phyloP scores from a whole-genome alignment of 139 green algal species.

The Chlamydomonas applanata region DNA sequence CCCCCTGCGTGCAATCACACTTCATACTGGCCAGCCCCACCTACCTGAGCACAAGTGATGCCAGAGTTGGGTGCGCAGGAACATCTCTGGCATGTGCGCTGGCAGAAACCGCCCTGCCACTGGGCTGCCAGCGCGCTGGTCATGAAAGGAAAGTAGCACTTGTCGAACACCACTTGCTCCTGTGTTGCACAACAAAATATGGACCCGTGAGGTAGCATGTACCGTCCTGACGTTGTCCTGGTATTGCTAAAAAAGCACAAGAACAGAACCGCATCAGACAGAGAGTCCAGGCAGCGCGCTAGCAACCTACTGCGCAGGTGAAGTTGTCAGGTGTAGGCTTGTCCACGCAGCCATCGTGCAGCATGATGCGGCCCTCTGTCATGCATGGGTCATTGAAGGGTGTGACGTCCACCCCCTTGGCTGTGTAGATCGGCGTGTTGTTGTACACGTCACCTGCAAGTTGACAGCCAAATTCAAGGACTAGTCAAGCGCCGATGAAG shows the following conservation, averaged over 20 bases:
- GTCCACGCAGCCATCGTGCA: slow-evolving; percentile 67
- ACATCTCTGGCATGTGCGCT: slow-evolving; percentile 59
- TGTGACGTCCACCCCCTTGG: slow-evolving; percentile 54
- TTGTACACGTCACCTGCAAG: slow-evolving; percentile 44
- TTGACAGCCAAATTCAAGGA: neutral
- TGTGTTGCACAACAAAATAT: too few species aligned
- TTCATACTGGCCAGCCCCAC: too few species aligned
- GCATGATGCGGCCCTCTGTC: slow-evolving; percentile 39
- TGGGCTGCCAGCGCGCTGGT: slow-evolving; percentile 48
- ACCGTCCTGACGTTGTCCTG: neutral
- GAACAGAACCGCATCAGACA: too few species aligned
- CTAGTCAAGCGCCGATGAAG: too few species aligned
- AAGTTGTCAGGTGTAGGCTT: slow-evolving; percentile 65
- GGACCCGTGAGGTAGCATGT: too few species aligned
- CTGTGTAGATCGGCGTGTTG: slow-evolving; percentile 60
- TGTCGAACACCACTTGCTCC: slow-evolving; percentile 38
- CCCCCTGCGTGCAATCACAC: too few species aligned
- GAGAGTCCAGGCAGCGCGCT: too few species aligned
- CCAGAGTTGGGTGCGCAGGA: slow-evolving; percentile 43
- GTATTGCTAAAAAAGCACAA: neutral
- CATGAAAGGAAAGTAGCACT: slow-evolving; percentile 55
- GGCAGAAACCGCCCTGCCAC: slow-evolving; percentile 66
- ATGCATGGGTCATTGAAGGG: slow-evolving; percentile 60
- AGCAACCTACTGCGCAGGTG: slow-evolving; percentile 41
- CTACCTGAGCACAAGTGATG: slow-evolving; percentile 38